phyloP scores from a whole-genome alignment of 1,139 yeast species.

The Magnusiomyces sp. region DNA sequence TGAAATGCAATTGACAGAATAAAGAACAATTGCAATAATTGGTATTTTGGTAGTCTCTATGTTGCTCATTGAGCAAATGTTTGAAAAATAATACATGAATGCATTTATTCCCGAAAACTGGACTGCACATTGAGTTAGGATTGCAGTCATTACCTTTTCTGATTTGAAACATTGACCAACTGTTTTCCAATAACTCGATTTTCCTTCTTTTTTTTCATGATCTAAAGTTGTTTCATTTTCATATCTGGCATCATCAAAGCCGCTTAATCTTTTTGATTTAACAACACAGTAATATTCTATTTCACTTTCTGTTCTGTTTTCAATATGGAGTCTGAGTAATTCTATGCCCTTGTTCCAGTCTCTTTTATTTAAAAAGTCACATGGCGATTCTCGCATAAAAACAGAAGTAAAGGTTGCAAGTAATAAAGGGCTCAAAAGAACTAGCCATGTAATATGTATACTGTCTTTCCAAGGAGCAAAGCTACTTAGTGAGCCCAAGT shows the following conservation, averaged over 20 bases:
- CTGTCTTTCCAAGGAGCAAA: constrained; percentile 1
- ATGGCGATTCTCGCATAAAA: constrained; percentile 30
- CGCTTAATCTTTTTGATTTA: no score
- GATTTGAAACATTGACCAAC: not conserved
- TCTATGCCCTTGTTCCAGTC: no score
- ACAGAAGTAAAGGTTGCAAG: constrained; percentile 46
- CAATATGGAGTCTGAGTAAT: no score
- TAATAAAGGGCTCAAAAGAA: constrained; percentile 42
- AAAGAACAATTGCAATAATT: constrained; percentile 21
- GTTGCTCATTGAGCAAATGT: constrained; percentile 30
- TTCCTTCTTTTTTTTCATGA: no score
- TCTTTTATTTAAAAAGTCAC: constrained; percentile 1
- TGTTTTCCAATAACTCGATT: not conserved
- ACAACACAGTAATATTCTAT: no score
- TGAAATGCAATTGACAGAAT: constrained; percentile 25
- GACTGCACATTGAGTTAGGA: constrained; percentile 49
- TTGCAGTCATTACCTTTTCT: constrained; percentile 35
- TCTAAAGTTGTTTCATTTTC: not conserved
- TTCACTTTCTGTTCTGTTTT: no score
- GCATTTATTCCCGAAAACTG: constrained; percentile 65
- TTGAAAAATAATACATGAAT: constrained; percentile 55
- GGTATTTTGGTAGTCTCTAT: constrained; percentile 16
- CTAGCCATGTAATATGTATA: no score
- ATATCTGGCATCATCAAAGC: not conserved
- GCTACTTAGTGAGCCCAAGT: constrained; percentile 30